Evolutionary conservation across 352 stramenopile species (phyloP), one percentile per base, ranked within the genome.

Genomic region (Globisporangium takayamanum): DNA sequence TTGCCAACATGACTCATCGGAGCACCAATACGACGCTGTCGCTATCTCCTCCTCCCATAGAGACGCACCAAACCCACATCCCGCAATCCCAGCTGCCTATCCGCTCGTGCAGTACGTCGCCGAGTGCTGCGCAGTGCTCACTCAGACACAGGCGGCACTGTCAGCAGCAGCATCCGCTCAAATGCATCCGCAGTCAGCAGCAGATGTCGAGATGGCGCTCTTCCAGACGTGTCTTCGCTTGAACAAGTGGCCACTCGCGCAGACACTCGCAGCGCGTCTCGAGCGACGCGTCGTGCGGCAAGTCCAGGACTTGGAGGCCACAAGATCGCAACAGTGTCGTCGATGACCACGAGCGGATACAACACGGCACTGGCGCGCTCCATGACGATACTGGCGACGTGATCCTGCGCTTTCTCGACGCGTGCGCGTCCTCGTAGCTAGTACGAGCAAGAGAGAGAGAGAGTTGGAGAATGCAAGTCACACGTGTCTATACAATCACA

Each of bases 181-280:
- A 28, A 0, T 6, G 12, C 12, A 12, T 46, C 18, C 14, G 3
- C 41, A 46, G 14, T 46, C 14, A 7, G 14, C 20, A 28, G 16
- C 26, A 15, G 55, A 64, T 15, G 36, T 67, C 26, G 66, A 74
- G 37, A 63, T 52, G 25, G 57, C 54, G 44, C 45, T 79, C 11
- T 69, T 76, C 20, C 46, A 73, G 45, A 55, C 55, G 12, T 65
- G 65, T 22, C 11, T 79, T 1, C 37, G 61, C 8, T 50, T 62
- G 12, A 6, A 57, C 0, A 70, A 69, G 37, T 76, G 68, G 68
- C 18, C 30, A 14, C 50, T 78, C 11, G 63, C 59, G 18, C 59
- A 72, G 28, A 55, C 59, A 0, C 48, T 76, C 30, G 68, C 68
- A 10, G 59, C 66, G 47, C 63, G 64, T 54, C 67, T 78, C 5